Conservation (phyloP, 2,329 filamentous ascomycete species). For the Colletotrichum chlorophyti region DNA sequence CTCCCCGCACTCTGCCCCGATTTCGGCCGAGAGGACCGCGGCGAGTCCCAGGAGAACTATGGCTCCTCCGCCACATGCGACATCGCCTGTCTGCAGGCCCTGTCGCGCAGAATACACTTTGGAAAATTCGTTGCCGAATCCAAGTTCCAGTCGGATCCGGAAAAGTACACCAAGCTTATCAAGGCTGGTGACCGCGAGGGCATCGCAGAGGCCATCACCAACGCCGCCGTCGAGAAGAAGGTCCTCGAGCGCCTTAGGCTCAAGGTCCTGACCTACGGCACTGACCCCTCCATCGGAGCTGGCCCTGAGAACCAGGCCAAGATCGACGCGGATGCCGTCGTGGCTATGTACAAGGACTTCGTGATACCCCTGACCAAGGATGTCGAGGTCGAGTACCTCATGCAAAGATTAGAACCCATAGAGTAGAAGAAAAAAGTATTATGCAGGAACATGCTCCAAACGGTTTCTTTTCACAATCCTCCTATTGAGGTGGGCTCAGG, state of each 20-base stretch:
- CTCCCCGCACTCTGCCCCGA: slow-evolving; percentile 84
- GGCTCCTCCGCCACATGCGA: slow-evolving; percentile 91
- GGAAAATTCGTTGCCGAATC: slow-evolving; percentile 98
- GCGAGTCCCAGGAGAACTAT: slow-evolving; percentile 92
- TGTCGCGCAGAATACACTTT: slow-evolving; percentile 93
- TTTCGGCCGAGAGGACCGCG: slow-evolving; percentile 78
- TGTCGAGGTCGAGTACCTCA: slow-evolving; percentile 97
- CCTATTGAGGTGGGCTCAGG: slow-evolving; percentile 57
- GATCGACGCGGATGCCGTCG: slow-evolving; percentile 91
- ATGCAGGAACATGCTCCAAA: slow-evolving; percentile 4
- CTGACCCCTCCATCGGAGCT: slow-evolving; percentile 74
- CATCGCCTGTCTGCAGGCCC: slow-evolving; percentile 85
- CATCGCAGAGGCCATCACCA: slow-evolving; percentile 90
- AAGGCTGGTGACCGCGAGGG: slow-evolving; percentile 78
- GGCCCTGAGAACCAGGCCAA: slow-evolving; percentile 69
- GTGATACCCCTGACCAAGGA: slow-evolving; percentile 98
- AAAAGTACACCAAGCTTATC: slow-evolving; percentile 83
- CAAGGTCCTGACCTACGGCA: slow-evolving; percentile 94
- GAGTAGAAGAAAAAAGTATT: slow-evolving; percentile 21
- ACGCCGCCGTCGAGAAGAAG: slow-evolving; percentile 85
- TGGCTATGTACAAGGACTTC: slow-evolving; percentile 87
- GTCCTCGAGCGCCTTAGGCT: slow-evolving; percentile 85
- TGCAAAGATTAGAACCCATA: slow-evolving; percentile 77
- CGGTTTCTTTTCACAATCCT: slow-evolving; percentile 31
- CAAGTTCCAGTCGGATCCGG: slow-evolving; percentile 86